Evolutionary conservation across 2,329 filamentous ascomycete species (phyloP).

Genomic region (Cladosporium sp.): DNA sequence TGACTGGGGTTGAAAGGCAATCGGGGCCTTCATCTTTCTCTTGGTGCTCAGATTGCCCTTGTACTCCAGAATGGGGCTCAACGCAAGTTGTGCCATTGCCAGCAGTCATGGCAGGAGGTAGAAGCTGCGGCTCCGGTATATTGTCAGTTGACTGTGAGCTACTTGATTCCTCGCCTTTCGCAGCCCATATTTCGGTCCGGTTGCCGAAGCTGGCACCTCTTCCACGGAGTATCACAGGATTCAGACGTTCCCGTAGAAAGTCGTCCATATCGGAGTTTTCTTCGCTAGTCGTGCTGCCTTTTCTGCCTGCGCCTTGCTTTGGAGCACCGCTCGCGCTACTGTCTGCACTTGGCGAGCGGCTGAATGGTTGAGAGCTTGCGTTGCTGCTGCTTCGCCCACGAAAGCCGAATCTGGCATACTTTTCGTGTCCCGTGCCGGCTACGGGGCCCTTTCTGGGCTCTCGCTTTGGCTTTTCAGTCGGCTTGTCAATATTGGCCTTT

Average conservation of each 20-base stretch:
- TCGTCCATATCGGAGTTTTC: slow-evolving; percentile 41
- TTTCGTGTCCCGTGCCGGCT: slow-evolving; percentile 93
- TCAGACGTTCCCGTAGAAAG: slow-evolving; percentile 42
- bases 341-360: slow-evolving; percentile 43
- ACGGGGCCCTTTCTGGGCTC: slow-evolving; percentile 68
- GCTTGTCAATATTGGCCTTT: slow-evolving; percentile 56
- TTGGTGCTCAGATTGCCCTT: slow-evolving; percentile 15
- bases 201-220: slow-evolving; percentile 35
- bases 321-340: slow-evolving; percentile 35
- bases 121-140: slow-evolving; percentile 21
- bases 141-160: slow-evolving; percentile 20
- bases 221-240: slow-evolving; percentile 43
- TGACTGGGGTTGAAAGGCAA: background rate
- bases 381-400: slow-evolving; percentile 63
- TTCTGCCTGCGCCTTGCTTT: slow-evolving; percentile 34
- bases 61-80: background rate
- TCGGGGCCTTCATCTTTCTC: slow-evolving; percentile 19
- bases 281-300: slow-evolving; percentile 41
- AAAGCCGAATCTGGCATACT: slow-evolving; percentile 65
- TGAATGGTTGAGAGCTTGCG: slow-evolving; percentile 43
- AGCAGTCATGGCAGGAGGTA: slow-evolving; percentile 27
- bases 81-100: background rate
- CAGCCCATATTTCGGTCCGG: background rate
- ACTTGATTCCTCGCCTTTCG: slow-evolving; percentile 5
- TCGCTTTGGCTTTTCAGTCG: slow-evolving; percentile 56